Evolutionary conservation across 345 rosid species (phyloP), one percentile per base, ranked within the genome.

Genomic region (Limnanthes douglasii): DNA sequence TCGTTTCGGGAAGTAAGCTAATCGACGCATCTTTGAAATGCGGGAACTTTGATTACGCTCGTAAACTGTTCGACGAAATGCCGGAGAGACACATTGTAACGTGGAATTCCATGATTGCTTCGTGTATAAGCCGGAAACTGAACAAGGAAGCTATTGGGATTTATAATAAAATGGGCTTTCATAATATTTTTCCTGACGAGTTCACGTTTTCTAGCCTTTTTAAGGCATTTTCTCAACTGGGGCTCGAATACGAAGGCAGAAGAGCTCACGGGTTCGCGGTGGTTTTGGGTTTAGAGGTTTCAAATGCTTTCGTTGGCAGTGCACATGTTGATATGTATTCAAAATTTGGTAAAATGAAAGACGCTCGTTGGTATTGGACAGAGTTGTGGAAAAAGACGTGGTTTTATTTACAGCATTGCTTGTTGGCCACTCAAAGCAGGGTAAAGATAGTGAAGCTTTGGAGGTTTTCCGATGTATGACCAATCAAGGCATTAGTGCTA

Each of bases 61-160:
- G 68, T 25, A 22, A 52, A 4, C 10, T 77, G 62, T 74, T 82
- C 55, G 90, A 69, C 42, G 68, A 32, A 69, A 66, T 82, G 76
- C 44, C 59, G 7, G 59, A 60, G 0, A 60, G 72, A 34, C 81
- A 73, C 23, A 56, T 63, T 4, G 68, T 70, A 20, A 65, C 69
- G 1, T 73, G 82, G 73, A 73, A 73, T 56, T 65, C 73, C 11
- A 25, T 73, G 36, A 66, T 73, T 29, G 53, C 82, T 3, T 60
- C 65, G 46, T 57, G 30, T 11, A 44, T 66, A 14, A 50, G 34
- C 50, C 37, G 41, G 10, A 54, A 38, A 21, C 57, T 52, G 45
- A 57, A 56, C 31, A 47, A 39, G 35, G 77, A 73, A 35, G 66
- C 69, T 9, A 37, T 73, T 53, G 48, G 37, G 15, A 30, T 73